Evolutionary conservation across 768 basidiomycete genomes (phyloP), one percentile per base, ranked within the genome.

Genomic region (Pholiota microspora): DNA sequence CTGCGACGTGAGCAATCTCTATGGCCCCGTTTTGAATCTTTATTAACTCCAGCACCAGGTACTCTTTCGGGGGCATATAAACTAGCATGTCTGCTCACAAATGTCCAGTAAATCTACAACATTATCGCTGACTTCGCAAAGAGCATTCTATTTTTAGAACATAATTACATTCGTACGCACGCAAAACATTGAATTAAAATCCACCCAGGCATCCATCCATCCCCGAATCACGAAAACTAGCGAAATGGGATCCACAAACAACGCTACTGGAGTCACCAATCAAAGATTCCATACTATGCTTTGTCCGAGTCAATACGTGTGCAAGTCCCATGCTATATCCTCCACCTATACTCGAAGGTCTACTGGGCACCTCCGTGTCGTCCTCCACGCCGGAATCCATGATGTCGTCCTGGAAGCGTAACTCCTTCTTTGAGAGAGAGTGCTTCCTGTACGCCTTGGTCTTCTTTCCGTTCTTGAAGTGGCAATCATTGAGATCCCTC

Each of bases 181-280:
- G n/a, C n/a, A n/a, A 44, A 9, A 44, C 15, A 29, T n/a, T 31
- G 23, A 15, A 35, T 49, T 57, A 64, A 52, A 67, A 67, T 2
- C 65, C 65, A 34, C 62, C 65, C n/a, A 67, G 56, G 18, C 65
- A 67, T 8, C 60, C 65, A 6, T 67, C 65, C 29, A 63, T 46
- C 9, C 38, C 56, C 12, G 57, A 51, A 28, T 64, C 63, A 24
- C 46, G 55, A 31, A 59, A 59, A 15, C 16, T 25, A 27, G 51
- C 18, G 25, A 27, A 50, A 35, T 40, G 16, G 9, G 34, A 4
- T 7, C 15, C 45, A 13, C 28, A 28, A 10, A 7, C 25, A 15
- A 34, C 28, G 32, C 40, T 31, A n/a, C 27, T 52, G 6, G 25
- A 29, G 15, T 42, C 31, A n/a, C 28, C 21, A 25, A 24, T 44